Evolutionary conservation across 257 asterid genomes (phyloP).

Genomic region (Gentiana macrophylla): DNA sequence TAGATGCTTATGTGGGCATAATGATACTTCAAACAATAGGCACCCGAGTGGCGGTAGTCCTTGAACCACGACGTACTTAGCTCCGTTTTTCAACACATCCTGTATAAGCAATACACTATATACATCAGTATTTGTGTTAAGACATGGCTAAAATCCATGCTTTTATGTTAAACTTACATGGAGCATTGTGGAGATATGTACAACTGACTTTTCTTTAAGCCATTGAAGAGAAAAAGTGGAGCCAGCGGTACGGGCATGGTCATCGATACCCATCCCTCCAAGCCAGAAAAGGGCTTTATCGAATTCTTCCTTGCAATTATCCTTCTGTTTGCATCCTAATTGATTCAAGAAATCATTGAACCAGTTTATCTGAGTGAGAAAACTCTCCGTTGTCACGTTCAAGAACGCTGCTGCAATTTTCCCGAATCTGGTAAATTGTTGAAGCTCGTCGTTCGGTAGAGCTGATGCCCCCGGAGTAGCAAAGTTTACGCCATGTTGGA

Average conservation of each 20-base stretch:
- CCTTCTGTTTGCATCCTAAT: slow-evolving; percentile 15
- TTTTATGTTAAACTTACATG: slow-evolving; percentile 17
- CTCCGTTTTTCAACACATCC: slow-evolving; percentile 25
- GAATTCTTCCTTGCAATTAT: slow-evolving; percentile 19
- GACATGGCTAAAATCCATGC: too few relatives aligned
- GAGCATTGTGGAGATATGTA: slow-evolving; percentile 17
- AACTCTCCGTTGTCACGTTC: slow-evolving; percentile 19
- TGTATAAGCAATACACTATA: neutral
- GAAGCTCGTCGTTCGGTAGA: slow-evolving; percentile 11
- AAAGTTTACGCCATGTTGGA: slow-evolving; percentile 23
- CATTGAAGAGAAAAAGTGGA: slow-evolving; percentile 14
- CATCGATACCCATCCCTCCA: slow-evolving; percentile 33
- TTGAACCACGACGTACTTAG: slow-evolving; percentile 29
- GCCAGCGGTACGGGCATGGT: slow-evolving; percentile 19
- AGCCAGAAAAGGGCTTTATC: slow-evolving; percentile 39
- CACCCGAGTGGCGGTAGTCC: slow-evolving; percentile 52
- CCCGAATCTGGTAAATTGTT: neutral
- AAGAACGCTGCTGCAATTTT: slow-evolving; percentile 20
- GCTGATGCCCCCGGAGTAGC: slow-evolving; percentile 37
- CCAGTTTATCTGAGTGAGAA: slow-evolving; percentile 36
- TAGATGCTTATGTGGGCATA: slow-evolving; percentile 6
- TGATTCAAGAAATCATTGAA: slow-evolving; percentile 17
- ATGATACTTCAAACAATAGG: slow-evolving; percentile 24
- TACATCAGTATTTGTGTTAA: too few relatives aligned
- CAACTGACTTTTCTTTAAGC: slow-evolving; percentile 20